Base-by-base conservation (phyloP, 306 rosid genomes). In the Quercus suber region DNA sequence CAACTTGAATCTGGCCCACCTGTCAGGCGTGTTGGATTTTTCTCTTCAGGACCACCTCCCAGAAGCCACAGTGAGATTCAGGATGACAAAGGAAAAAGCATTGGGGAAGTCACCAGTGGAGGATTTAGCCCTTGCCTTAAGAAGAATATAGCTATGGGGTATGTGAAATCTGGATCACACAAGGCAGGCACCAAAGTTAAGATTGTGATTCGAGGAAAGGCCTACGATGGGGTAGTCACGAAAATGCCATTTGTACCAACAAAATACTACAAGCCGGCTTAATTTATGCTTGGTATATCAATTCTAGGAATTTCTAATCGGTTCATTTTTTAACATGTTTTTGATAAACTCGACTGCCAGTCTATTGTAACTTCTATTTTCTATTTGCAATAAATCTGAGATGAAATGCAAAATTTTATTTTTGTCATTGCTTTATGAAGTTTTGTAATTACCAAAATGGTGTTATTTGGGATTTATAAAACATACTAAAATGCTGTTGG, bases 21-120 rank as follows among this genome's bases (percentile, higher is more conserved):
- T 1, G 87, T 93, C 75, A 86, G 99, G 87, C 98, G 99, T 72
- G 99, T 71, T 1, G 99, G 98, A 51, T 91, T 96, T 84, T 63
- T 93, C 85, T 96, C 98, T 35, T 79, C 96, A 1, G 98, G 99
- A 9, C 99, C 99, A 4, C 98, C 99, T 81, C 90, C 99, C 20
- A 93, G 98, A 83, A 76, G 98, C 88, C 99, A 93, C 90, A 91
- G 96, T 43, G 98, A 93, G 91, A 91, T 95, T 85, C 91, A 95
- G 74, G 90, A 90, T 55, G 97, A 87, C 75, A 89, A 83, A 57
- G 99, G 98, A 3, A 89, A 88, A 27, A 87, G 82, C 83, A 92
- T 95, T 60, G 99, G 99, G 27, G 98, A 95, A 78, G 87, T 95
- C 61, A 95, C 99, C n/a, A 95, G 99, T 75, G 99, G 99, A 77